A percentile compares a stretch with the other conserved stretches of the same genome.
Conservation (phyloP, 2,329 filamentous ascomycete genomes). For the Zalaria obscura region DNA sequence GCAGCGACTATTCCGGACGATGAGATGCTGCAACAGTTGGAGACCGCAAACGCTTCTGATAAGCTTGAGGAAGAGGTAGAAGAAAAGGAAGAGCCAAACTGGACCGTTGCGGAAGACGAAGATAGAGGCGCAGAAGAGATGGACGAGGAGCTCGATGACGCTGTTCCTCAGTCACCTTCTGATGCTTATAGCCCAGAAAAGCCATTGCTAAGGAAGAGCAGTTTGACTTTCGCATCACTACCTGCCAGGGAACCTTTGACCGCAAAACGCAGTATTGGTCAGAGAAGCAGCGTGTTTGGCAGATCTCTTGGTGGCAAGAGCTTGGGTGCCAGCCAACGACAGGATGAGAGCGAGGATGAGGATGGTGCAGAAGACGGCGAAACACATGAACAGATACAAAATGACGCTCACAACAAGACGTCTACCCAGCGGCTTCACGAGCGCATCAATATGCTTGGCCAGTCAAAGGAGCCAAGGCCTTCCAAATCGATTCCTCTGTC, state of each 20-base stretch:
- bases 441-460: conserved; percentile 65
- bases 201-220: conserved; percentile 77
- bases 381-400: conserved; percentile 13
- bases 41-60: conserved; percentile 4
- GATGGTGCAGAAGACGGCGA: conserved; percentile 13
- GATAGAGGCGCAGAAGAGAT: conserved; percentile 21
- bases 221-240: conserved; percentile 83
- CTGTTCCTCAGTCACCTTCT: conserved; percentile 40
- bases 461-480: conserved; percentile 33
- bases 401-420: conserved; percentile 60
- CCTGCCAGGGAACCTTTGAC: conserved; percentile 80
- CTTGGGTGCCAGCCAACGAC: conserved; percentile 41
- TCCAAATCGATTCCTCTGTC: conserved; percentile 23
- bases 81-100: conserved; percentile 13
- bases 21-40: conserved; percentile 7
- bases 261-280: conserved; percentile 68
- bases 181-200: conserved; percentile 62
- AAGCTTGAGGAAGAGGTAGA: conserved; percentile 11
- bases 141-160: conserved; percentile 28
- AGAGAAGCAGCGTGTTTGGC: conserved; percentile 58
- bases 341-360: conserved; percentile 39
- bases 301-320: conserved; percentile 58
- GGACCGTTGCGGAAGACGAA: conserved; percentile 6
- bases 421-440: conserved; percentile 91
- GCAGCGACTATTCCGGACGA: conserved; percentile 13